Evolutionary conservation across 495 filamentous ascomycete genomes (phyloP).

Genomic region (Hapsidospora chrysogenum): DNA sequence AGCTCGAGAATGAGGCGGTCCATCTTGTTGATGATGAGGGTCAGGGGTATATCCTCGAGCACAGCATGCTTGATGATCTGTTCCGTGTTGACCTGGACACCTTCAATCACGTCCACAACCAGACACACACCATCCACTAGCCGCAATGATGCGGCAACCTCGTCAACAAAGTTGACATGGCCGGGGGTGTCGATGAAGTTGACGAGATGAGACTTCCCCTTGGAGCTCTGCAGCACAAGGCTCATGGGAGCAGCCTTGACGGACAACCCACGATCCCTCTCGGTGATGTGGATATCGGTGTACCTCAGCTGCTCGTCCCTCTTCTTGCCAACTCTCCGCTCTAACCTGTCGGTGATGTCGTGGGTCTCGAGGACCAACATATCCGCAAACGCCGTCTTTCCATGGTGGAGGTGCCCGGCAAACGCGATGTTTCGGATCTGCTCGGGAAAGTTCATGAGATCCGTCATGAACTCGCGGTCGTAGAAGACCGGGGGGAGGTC

Average conservation of each 20-base stretch:
- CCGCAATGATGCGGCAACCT: slow-evolving; percentile 75
- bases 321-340: slow-evolving; percentile 64
- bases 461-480: slow-evolving; percentile 77
- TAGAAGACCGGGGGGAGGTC: slow-evolving; percentile 80
- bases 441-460: slow-evolving; percentile 89
- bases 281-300: slow-evolving; percentile 78
- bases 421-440: slow-evolving; percentile 86
- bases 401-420: slow-evolving; percentile 88
- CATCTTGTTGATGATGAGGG: slow-evolving; percentile 90
- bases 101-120: slow-evolving; percentile 95
- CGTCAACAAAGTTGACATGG: slow-evolving; percentile 96
- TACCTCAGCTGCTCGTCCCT: slow-evolving; percentile 85
- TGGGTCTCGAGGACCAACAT: slow-evolving; percentile 95
- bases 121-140: slow-evolving; percentile 84
- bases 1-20: slow-evolving; percentile 89
- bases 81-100: slow-evolving; percentile 90
- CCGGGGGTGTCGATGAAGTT: slow-evolving; percentile 94
- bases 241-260: slow-evolving; percentile 94
- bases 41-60: slow-evolving; percentile 75
- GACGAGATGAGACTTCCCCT: slow-evolving; percentile 88
- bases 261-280: slow-evolving; percentile 80
- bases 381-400: slow-evolving; percentile 96
- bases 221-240: slow-evolving; percentile 69
- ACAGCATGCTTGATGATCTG: slow-evolving; percentile 94
- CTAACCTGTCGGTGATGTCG: slow-evolving; percentile 57